Evolutionary conservation across 495 filamentous ascomycete species (phyloP), one percentile per base, ranked within the genome.

Genomic region (Paragyromitra xinjiangensis): DNA sequence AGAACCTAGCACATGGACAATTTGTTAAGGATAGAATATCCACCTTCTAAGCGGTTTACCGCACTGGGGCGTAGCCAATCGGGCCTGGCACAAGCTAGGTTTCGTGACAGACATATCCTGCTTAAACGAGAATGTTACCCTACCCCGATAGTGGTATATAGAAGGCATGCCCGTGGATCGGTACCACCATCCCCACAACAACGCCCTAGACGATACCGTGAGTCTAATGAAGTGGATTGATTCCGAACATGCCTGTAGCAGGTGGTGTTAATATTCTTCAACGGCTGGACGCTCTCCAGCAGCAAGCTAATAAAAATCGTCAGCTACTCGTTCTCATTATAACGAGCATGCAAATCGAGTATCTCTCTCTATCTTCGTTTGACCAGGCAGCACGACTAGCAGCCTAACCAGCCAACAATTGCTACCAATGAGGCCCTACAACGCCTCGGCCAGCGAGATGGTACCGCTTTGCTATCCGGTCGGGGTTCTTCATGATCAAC

Each of bases 321-420:
- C 73, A 77, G 68, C 50, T 66, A 50, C 42, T 75, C 55, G 26
- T 62, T 42, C 63, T 9, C 24, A 64, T 78, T 26, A 44, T 67
- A 51, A 24, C 34, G 67, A 11, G 29, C 26, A 7, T 75, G 8
- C 75, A 62, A 62, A 68, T 48, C 44, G 44, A 68, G 59, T 77
- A 76, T 71, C 73, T 77, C 59, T 59, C 51, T 64, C 56, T 69
- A 34, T 75, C 74, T 65, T 73, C 44, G 62, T 77, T 56, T 73
- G 74, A 48, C 59, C 55, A 65, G 34, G 19, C 42, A 75, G 71
- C 40, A 62, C 76, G 53, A 63, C 62, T 39, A 58, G 62, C 53
- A 45, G 71, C 67, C 44, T 53, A 78, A 68, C 62, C 22, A 64
- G 75, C 51, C 70, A 75, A n/a, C 55, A 63, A 19, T 22, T 69